phyloP scores from a whole-genome alignment of 371 early-diverging fungal genomes.

The Mucor indicus region DNA sequence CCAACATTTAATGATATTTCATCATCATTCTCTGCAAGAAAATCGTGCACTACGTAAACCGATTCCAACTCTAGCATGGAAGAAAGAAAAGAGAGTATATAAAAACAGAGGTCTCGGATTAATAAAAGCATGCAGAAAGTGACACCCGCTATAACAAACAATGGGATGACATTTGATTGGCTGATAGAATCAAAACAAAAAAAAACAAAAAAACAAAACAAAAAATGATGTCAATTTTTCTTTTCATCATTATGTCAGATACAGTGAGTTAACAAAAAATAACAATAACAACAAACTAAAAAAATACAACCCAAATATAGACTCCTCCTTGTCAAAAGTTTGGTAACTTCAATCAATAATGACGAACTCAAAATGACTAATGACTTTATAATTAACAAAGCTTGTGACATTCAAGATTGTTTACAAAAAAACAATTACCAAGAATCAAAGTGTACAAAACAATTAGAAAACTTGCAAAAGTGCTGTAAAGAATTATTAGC shows the following conservation, averaged over 20 bases:
- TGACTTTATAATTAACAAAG: constrained; percentile 15
- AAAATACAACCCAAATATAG: constrained; percentile 2
- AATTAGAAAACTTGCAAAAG: constrained; percentile 49
- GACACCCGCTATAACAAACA: too few relatives aligned
- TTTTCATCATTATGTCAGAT: constrained; percentile 1
- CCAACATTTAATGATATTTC: too few relatives aligned
- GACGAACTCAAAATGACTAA: not conserved
- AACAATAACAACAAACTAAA: too few relatives aligned
- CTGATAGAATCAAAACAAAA: too few relatives aligned
- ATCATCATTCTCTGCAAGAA: too few relatives aligned
- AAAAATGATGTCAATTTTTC: too few relatives aligned
- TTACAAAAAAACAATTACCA: constrained; percentile 64
- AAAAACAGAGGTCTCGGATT: too few relatives aligned
- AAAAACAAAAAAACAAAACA: too few relatives aligned
- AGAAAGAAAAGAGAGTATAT: not conserved
- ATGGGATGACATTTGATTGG: too few relatives aligned
- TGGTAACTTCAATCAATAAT: constrained; percentile 15
- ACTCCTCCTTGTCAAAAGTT: constrained; percentile 31
- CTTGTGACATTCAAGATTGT: constrained; percentile 73
- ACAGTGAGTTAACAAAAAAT: not conserved
- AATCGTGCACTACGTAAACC: too few relatives aligned
- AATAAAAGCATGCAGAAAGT: too few relatives aligned
- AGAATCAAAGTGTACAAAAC: constrained; percentile 58
- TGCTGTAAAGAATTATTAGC: constrained; percentile 63
- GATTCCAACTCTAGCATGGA: too few relatives aligned